Conservation (phyloP, 257 asterid species). For the Solanum piurae region DNA sequence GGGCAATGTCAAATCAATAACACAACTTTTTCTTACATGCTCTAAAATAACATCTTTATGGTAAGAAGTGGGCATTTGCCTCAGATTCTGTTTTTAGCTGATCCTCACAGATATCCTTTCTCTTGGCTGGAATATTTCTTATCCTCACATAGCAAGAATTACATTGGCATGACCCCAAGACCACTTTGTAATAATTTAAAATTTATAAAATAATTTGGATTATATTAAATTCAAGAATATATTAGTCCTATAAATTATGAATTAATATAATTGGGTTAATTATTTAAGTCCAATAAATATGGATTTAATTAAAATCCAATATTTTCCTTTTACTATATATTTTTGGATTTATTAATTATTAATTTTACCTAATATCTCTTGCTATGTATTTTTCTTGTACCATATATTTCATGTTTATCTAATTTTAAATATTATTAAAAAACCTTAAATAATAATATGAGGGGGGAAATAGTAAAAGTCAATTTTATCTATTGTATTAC, state of each 20-base stretch:
- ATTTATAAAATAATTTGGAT: no score
- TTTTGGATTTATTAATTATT: no score
- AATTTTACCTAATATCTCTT: neutral
- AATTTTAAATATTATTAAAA: no score
- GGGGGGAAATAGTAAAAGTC: neutral
- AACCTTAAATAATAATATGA: neutral
- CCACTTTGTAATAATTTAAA: neutral
- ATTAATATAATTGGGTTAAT: neutral
- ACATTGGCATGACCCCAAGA: neutral
- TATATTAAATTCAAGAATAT: neutral
- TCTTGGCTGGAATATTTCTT: neutral
- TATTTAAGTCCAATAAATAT: neutral
- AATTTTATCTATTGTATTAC: neutral
- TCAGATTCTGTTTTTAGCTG: neutral
- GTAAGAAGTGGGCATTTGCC: neutral
- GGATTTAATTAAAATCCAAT: neutral
- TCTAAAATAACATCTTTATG: neutral
- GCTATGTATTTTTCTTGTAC: neutral
- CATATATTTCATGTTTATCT: neutral
- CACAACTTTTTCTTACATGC: neutral
- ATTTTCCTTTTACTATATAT: neutral
- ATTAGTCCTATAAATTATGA: neutral
- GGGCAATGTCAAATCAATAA: neutral
- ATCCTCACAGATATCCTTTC: no score
- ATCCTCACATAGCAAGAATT: neutral